phyloP scores from a whole-genome alignment of 306 rosid genomes.

The Potentilla sterilis region DNA sequence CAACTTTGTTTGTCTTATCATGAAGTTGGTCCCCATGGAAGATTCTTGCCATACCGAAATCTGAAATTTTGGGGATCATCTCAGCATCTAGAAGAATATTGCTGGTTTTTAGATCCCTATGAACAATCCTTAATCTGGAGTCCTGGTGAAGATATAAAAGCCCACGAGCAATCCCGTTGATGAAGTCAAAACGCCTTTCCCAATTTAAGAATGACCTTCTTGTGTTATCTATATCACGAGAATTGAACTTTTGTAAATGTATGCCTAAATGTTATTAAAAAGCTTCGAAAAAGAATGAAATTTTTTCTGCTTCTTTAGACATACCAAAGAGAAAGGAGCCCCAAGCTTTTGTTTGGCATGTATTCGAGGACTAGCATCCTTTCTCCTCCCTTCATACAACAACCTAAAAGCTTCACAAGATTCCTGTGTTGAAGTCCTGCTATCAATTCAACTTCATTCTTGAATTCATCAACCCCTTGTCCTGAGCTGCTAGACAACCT shows the following conservation, averaged over 20 bases:
- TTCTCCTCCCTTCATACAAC: background rate
- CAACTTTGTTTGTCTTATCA: conserved; percentile 45
- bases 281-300: background rate
- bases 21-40: conserved; percentile 45
- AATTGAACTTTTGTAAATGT: background rate
- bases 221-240: background rate
- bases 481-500: background rate
- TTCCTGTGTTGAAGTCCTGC: conserved; percentile 1
- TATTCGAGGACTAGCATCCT: background rate
- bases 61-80: conserved; percentile 59
- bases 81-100: conserved; percentile 47
- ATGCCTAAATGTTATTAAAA: background rate
- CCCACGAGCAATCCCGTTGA: background rate
- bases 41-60: conserved; percentile 70
- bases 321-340: background rate
- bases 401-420: background rate
- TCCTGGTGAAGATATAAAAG: conserved; percentile 31
- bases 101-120: conserved; percentile 57
- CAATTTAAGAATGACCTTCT: background rate
- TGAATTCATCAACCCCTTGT: conserved; percentile 1
- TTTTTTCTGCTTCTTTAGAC: background rate
- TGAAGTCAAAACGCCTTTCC: background rate
- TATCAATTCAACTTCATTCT: conserved; percentile 1
- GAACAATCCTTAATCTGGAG: conserved; percentile 54
- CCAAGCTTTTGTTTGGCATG: background rate